These are phyloP conservation scores for Naganishia vaughanmartiniae DNA, from an alignment of 768 basidiomycete genomes.

Conservation along the genomic window DNA sequence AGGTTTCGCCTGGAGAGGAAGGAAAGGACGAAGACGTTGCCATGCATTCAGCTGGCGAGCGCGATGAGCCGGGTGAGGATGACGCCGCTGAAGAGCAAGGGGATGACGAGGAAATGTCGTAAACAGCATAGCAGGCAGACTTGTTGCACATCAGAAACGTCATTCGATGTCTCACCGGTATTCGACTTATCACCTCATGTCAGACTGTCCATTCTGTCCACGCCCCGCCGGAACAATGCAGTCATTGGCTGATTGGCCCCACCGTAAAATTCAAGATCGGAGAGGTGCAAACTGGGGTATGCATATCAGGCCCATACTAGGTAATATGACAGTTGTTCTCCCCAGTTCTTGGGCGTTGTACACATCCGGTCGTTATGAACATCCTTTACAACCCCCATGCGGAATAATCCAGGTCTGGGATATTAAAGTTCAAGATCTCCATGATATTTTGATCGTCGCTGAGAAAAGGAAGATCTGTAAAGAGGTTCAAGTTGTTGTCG, in stretches of 20 bases:
- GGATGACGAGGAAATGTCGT: not conserved
- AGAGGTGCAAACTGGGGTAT: too few species aligned
- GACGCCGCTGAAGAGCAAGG: not conserved
- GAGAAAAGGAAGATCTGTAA: constrained; percentile 19
- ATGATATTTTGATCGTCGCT: constrained; percentile 23
- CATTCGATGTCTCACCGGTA: too few species aligned
- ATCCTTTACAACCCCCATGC: not conserved
- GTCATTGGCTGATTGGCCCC: too few species aligned
- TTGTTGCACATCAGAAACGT: not conserved
- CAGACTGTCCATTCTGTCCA: too few species aligned
- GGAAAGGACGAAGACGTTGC: not conserved
- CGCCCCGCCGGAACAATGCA: too few species aligned
- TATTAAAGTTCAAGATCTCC: constrained; percentile 21
- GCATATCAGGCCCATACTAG: too few species aligned
- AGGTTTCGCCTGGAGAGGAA: not conserved
- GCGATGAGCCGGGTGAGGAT: not conserved
- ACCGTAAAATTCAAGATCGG: too few species aligned
- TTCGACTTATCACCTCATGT: too few species aligned
- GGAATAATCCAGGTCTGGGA: constrained; percentile 21
- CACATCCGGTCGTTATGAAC: too few species aligned
- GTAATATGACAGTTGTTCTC: too few species aligned
- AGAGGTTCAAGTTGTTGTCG: constrained; percentile 15
- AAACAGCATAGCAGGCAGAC: not conserved
- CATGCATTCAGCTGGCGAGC: not conserved
- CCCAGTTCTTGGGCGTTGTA: too few species aligned